Evolutionary conservation across 208 protist species (phyloP), one percentile per base, ranked within the genome.

Genomic region (Leishmania martiniquensis): DNA sequence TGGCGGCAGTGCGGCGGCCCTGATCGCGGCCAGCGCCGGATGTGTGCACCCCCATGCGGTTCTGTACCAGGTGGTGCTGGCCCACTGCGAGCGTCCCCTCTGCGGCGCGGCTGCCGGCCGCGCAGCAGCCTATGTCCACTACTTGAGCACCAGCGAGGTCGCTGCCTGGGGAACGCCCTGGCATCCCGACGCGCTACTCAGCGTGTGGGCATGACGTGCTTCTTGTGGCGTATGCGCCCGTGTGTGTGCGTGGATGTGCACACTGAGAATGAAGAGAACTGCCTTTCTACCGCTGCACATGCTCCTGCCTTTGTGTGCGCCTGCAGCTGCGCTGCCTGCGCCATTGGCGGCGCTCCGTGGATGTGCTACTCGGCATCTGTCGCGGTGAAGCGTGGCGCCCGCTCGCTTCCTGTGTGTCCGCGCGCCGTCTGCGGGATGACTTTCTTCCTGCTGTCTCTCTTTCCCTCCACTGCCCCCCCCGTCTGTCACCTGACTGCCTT

Each of bases 51-150:
- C 42, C 9, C 13, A 70, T 42, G 10, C 25, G 13, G 66, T 34
- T 25, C 66, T 70, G 42, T 70, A 70, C 66, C 42, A 69, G 39
- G 63, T 7, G 22, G 63, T 47, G 20, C 63, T 69, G 44, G 63
- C 29, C 22, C 20, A 69, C 10, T 6, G 29, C 57, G 29, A 63
- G 25, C 29, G 29, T 63, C 57, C 29, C 3, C n/a, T 29, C 57
- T 39, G 63, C 25, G 63, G 63, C 25, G 39, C 37, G 37, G 39
- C 63, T 69, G 39, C 10, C 39, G 2, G 47, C 63, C 5, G 37
- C 63, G 63, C 37, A 29, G 63, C 63, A 17, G 20, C 63, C 0
- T 47, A 68, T 47, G 7, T 68, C 9, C 63, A 32, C 39, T 47
- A 29, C 37, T 25, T 68, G 63, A 22, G 37, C 37, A 42, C 22